Evolutionary conservation across 2,329 filamentous ascomycete species (phyloP), one percentile per base, ranked within the genome.

Genomic region (Colletotrichum chlorophyti): DNA sequence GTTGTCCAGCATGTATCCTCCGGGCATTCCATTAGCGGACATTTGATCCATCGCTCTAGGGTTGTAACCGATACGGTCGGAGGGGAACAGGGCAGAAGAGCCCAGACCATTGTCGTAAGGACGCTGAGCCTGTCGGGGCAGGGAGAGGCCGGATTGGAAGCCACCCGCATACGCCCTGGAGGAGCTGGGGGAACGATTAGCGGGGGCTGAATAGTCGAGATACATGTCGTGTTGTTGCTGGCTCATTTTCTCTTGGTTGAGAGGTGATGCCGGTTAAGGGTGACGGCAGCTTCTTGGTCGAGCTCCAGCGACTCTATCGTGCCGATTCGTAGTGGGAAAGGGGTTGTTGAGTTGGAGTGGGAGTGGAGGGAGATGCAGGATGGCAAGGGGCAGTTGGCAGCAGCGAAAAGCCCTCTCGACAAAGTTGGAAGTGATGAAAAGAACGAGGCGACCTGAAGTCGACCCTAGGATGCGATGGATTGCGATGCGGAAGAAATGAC

Each of bases 31-130:
- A 64, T 65, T 60, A 35, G 71, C 65, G 64, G 74, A 65, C 71
- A 82, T 74, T 67, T 72, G 72, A 55, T 79, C 83, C 66, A 85
- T 81, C 57, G 81, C 83, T 63, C 91, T 89, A 49, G 78, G 78
- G 54, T 81, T 85, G 66, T 76, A 77, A 81, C 80, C 69, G 79
- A 87, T 74, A 80, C 90, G 75, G 75, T 95, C 91, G 48, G 84
- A 81, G 14, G 82, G 80, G 74, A 94, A 96, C 49, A 93, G 80
- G 58, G 85, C 85, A 46, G 86, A 83, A 1, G 77, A 77, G 37
- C 74, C 75, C 69, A 91, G 83, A 54, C 87, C 85, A 60, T 83
- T 85, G 69, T 96, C 92, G 71, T 93, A 91, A 65, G 90, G 90
- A 66, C 91, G 85, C 66, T 92, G 93, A 38, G 86, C 79, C 70